Percentiles rank a stretch among this genome's conserved stretches.
Evolutionary conservation across 192 early-diverging fungal genomes (phyloP).

Genomic region (Radiomyces spectabilis): DNA sequence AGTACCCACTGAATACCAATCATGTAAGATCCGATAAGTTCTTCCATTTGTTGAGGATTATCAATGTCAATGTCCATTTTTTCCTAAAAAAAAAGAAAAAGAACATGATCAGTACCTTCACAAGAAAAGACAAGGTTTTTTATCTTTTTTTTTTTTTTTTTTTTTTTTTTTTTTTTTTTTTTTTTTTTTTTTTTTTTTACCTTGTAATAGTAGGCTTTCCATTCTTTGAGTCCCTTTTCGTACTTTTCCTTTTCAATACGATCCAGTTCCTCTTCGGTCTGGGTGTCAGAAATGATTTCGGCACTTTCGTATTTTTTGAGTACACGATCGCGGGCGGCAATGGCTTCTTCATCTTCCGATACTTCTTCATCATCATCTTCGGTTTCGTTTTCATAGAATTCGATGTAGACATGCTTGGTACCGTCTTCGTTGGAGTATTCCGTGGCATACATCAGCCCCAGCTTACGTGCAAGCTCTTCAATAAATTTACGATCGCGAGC

Average conservation of each 20-base stretch:
- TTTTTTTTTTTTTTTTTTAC: slow-evolving; percentile 29
- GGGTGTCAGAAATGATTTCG: slow-evolving; percentile 36
- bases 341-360: slow-evolving; percentile 34
- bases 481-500: slow-evolving; percentile 46
- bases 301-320: slow-evolving; percentile 47
- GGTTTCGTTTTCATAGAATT: slow-evolving; percentile 37
- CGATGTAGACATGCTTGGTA: slow-evolving; percentile 34
- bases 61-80: slow-evolving; percentile 40
- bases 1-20: slow-evolving; percentile 98
- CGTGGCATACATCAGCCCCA: slow-evolving; percentile 32
- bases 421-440: slow-evolving; percentile 20
- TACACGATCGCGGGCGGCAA: slow-evolving; percentile 43
- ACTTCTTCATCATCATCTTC: slow-evolving; percentile 31
- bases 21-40: slow-evolving; percentile 70
- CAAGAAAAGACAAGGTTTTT: no score
- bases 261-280: slow-evolving; percentile 38
- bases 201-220: slow-evolving; percentile 48
- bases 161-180: neutral
- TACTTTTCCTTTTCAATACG: slow-evolving; percentile 54
- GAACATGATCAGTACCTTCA: no score
- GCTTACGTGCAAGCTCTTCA: slow-evolving; percentile 30
- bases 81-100: slow-evolving; percentile 1
- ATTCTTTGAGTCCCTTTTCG: slow-evolving; percentile 59
- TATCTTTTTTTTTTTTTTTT: no score
- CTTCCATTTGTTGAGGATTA: slow-evolving; percentile 36